Evolutionary conservation across 352 stramenopile species (phyloP).

Genomic region (Elongisporangium prolatum): DNA sequence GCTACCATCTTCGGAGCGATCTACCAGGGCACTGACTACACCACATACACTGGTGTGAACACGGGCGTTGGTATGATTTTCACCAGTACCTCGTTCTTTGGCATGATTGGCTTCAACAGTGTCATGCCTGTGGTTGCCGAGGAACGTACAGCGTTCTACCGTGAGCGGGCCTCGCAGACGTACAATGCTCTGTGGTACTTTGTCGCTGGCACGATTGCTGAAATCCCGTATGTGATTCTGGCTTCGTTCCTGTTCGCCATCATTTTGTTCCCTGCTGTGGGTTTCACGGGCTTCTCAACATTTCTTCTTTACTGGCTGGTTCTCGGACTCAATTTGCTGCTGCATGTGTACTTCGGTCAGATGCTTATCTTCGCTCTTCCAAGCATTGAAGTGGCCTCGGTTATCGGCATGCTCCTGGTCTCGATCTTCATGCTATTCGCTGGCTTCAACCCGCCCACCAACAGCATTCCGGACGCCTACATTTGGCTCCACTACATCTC

Average conservation of each 20-base stretch:
- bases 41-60: conserved; percentile 36
- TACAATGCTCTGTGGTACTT: conserved; percentile 86
- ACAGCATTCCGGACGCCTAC: conserved; percentile 36
- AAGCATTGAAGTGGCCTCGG: conserved; percentile 35
- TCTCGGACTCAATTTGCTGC: conserved; percentile 33
- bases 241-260: conserved; percentile 27
- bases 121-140: conserved; percentile 74
- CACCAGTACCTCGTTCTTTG: conserved; percentile 74
- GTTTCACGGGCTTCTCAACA: conserved; percentile 24
- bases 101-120: conserved; percentile 75
- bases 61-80: conserved; percentile 75
- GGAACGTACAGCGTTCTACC: conserved; percentile 90
- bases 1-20: conserved; percentile 71
- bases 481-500: conserved; percentile 60
- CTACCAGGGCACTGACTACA: conserved; percentile 56
- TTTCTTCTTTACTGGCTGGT: conserved; percentile 46
- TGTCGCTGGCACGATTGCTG: conserved; percentile 68
- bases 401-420: conserved; percentile 38
- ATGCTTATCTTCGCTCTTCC: conserved; percentile 41
- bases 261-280: conserved; percentile 43
- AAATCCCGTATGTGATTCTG: conserved; percentile 64
- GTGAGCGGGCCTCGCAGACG: conserved; percentile 87
- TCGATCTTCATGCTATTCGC: conserved; percentile 59
- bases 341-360: conserved; percentile 50
- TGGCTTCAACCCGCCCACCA: conserved; percentile 40